Percentiles rank a stretch among this genome's conserved stretches.
Conservation (phyloP, 208 protist genomes). For the Phytomonas sp. region DNA sequence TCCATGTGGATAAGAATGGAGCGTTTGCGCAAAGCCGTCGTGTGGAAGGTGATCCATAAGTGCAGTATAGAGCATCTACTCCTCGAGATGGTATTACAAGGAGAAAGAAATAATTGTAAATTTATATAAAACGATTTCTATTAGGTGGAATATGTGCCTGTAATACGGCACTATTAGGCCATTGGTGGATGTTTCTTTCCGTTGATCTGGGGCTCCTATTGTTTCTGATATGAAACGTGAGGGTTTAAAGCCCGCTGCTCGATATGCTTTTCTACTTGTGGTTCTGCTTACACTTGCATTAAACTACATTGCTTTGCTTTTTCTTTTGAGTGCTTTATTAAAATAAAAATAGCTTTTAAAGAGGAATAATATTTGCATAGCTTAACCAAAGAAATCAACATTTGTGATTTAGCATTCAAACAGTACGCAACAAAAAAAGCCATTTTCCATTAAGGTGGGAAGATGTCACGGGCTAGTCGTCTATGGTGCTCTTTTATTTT, state of each 20-base stretch:
- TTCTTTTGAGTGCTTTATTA: background rate
- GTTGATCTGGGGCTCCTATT: background rate
- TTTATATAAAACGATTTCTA: background rate
- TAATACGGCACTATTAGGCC: background rate
- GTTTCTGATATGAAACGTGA: background rate
- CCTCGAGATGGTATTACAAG: background rate
- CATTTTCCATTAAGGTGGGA: background rate
- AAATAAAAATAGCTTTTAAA: background rate
- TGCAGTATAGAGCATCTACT: background rate
- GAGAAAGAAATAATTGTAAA: background rate
- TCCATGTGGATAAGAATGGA: constrained; percentile 49
- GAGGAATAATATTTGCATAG: background rate
- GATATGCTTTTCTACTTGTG: background rate
- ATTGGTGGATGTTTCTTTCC: background rate
- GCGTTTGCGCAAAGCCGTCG: constrained; percentile 13
- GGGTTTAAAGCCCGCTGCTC: background rate
- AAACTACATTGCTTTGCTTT: background rate
- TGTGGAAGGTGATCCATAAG: background rate
- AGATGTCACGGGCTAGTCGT: background rate
- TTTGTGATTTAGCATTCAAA: background rate
- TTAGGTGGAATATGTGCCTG: background rate
- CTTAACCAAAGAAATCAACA: background rate
- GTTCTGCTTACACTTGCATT: background rate
- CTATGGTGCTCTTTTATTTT: background rate
- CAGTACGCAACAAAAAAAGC: background rate